A percentile compares a stretch with the other conserved stretches of the same genome.
phyloP scores from a whole-genome alignment of 2,329 filamentous ascomycete species.

The Neonectria faginata region DNA sequence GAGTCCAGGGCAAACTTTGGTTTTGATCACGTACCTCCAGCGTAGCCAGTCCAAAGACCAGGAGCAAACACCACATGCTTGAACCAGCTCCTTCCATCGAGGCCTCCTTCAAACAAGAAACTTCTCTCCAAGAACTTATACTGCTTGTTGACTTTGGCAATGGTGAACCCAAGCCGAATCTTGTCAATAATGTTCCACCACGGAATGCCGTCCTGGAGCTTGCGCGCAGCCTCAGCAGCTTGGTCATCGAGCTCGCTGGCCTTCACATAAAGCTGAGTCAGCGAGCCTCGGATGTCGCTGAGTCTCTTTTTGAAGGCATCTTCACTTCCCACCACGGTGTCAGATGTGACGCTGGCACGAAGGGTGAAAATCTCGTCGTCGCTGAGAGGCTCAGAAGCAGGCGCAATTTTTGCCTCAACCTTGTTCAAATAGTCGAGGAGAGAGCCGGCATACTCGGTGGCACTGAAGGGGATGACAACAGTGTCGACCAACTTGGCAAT shows the following conservation, averaged over 20 bases:
- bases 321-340: slow-evolving; percentile 50
- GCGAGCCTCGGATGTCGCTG: slow-evolving; percentile 52
- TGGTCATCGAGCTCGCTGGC: slow-evolving; percentile 60
- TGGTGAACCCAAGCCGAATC: slow-evolving; percentile 70
- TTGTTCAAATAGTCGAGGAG: slow-evolving; percentile 65
- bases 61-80: slow-evolving; percentile 96
- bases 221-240: slow-evolving; percentile 56
- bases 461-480: slow-evolving; percentile 72
- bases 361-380: slow-evolving; percentile 49
- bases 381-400: slow-evolving; percentile 35
- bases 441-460: slow-evolving; percentile 71
- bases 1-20: too few species aligned
- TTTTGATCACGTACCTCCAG: slow-evolving; percentile 69
- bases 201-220: slow-evolving; percentile 68
- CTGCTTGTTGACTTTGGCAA: slow-evolving; percentile 78
- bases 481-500: slow-evolving; percentile 71
- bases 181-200: slow-evolving; percentile 84
- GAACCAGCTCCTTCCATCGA: slow-evolving; percentile 88
- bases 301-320: slow-evolving; percentile 56
- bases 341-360: slow-evolving; percentile 43
- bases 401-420: slow-evolving; percentile 62
- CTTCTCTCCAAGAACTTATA: slow-evolving; percentile 87
- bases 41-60: slow-evolving; percentile 90
- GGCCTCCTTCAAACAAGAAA: slow-evolving; percentile 79
- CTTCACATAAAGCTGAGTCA: slow-evolving; percentile 53